phyloP scores from a whole-genome alignment of 108 stramenopile genomes.

The Cyclotella kingstonii region DNA sequence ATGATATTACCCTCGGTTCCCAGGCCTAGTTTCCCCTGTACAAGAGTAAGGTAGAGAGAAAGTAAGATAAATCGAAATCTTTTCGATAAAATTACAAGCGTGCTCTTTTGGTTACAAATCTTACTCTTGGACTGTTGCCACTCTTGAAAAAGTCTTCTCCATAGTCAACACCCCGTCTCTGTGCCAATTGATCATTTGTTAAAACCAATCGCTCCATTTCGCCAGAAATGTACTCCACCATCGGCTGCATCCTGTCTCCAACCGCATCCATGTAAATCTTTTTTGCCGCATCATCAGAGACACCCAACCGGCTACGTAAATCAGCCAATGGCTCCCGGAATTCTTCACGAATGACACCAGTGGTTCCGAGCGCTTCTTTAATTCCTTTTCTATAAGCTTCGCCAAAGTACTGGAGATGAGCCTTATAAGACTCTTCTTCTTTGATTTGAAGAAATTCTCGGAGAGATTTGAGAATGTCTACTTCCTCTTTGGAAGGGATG shows the following conservation, averaged over 20 bases:
- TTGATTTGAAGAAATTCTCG: conserved; percentile 53
- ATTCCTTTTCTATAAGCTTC: conserved; percentile 73
- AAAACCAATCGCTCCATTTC: conserved; percentile 82
- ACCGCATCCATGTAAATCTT: conserved; percentile 70
- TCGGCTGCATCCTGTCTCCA: conserved; percentile 72
- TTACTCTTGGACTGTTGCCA: conserved; percentile 68
- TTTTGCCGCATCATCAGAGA: conserved; percentile 64
- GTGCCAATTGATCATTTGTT: conserved; percentile 68
- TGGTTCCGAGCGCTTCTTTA: conserved; percentile 82
- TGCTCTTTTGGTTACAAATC: conserved; percentile 8
- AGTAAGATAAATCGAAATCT: neutral
- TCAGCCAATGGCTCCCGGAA: conserved; percentile 69
- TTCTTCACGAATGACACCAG: conserved; percentile 78
- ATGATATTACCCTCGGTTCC: conserved; percentile 85
- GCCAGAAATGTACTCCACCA: conserved; percentile 77
- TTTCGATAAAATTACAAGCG: neutral
- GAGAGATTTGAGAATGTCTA: conserved; percentile 56
- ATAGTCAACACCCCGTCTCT: conserved; percentile 71
- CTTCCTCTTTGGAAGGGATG: conserved; percentile 63
- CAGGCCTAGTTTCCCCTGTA: conserved; percentile 73
- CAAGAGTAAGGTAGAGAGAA: neutral
- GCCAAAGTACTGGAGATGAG: conserved; percentile 72
- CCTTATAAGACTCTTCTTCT: conserved; percentile 49
- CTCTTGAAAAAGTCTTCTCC: conserved; percentile 84
- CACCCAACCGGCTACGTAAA: conserved; percentile 65